Conservation (phyloP, 257 asterid genomes). For the Plantago elongata region DNA sequence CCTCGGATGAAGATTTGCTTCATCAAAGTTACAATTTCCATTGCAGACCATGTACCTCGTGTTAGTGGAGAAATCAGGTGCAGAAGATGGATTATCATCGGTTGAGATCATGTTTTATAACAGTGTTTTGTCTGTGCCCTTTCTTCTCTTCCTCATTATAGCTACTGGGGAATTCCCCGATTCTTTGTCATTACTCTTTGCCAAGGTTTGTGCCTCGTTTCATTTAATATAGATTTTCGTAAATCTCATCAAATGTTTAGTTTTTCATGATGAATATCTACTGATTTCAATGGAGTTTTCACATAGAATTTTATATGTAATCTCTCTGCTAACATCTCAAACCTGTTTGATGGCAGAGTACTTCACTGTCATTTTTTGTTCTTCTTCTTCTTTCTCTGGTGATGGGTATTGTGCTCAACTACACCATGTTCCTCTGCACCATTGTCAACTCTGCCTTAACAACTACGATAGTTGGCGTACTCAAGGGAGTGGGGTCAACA, state of each 20-base stretch:
- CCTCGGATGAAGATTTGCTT: conserved; percentile 8
- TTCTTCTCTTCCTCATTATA: conserved; percentile 80
- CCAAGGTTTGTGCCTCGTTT: conserved; percentile 52
- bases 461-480: conserved; percentile 95
- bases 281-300: not conserved
- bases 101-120: conserved; percentile 90
- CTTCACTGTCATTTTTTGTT: conserved; percentile 50
- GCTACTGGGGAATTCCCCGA: conserved; percentile 87
- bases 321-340: not conserved
- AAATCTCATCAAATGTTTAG: too few relatives aligned
- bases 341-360: conserved; percentile 48
- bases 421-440: conserved; percentile 98
- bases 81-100: conserved; percentile 93
- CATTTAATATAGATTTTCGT: not conserved
- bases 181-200: conserved; percentile 58
- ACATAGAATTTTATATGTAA: not conserved
- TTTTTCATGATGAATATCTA: too few relatives aligned
- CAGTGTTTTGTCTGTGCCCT: conserved; percentile 78
- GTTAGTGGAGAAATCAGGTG: conserved; percentile 93
- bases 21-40: conserved; percentile 1
- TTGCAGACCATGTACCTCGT: conserved; percentile 98
- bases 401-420: conserved; percentile 90
- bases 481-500: conserved; percentile 95
- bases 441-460: conserved; percentile 96
- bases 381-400: conserved; percentile 76